These are phyloP conservation scores for Deinandra increscens DNA, from an alignment of 129 eudicot genomes.

Conservation along the genomic window DNA sequence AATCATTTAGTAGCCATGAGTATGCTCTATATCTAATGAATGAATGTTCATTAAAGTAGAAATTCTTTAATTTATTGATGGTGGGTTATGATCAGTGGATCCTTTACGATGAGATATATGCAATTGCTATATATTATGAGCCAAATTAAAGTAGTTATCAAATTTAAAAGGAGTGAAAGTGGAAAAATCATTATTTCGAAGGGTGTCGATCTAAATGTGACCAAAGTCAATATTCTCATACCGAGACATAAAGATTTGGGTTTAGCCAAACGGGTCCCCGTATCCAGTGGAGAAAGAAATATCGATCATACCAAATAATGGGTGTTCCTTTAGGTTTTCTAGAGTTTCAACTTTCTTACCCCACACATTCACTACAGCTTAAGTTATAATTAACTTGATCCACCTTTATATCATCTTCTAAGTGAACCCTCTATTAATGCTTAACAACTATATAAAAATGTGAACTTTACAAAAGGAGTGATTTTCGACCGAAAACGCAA, in stretches of 20 bases:
- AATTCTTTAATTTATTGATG: conserved; percentile 14
- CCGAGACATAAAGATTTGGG: conserved; percentile 40
- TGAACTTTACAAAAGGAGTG: too few relatives aligned
- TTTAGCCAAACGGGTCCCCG: conserved; percentile 38
- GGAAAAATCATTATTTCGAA: conserved; percentile 24
- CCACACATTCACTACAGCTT: conserved; percentile 18
- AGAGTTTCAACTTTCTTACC: conserved; percentile 22
- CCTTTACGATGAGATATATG: conserved; percentile 10
- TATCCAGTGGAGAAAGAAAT: conserved; percentile 34
- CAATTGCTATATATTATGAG: conserved; percentile 31
- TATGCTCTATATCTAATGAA: conserved; percentile 29
- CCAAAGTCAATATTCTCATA: conserved; percentile 44
- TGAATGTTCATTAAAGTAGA: conserved; percentile 30
- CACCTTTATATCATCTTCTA: too few relatives aligned
- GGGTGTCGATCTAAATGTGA: conserved; percentile 24
- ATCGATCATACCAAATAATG: conserved; percentile 37
- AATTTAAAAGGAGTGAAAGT: conserved; percentile 20
- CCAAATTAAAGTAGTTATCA: conserved; percentile 14
- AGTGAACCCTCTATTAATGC: too few relatives aligned
- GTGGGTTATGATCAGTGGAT: too few relatives aligned
- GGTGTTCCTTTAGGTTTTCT: conserved; percentile 36
- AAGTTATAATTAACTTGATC: too few relatives aligned
- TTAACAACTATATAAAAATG: too few relatives aligned
- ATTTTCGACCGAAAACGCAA: too few relatives aligned
- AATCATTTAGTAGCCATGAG: conserved; percentile 37